These are phyloP conservation scores for Krasilnikovozyma curviuscula DNA, from an alignment of 768 basidiomycete species.

Conservation along the genomic window DNA sequence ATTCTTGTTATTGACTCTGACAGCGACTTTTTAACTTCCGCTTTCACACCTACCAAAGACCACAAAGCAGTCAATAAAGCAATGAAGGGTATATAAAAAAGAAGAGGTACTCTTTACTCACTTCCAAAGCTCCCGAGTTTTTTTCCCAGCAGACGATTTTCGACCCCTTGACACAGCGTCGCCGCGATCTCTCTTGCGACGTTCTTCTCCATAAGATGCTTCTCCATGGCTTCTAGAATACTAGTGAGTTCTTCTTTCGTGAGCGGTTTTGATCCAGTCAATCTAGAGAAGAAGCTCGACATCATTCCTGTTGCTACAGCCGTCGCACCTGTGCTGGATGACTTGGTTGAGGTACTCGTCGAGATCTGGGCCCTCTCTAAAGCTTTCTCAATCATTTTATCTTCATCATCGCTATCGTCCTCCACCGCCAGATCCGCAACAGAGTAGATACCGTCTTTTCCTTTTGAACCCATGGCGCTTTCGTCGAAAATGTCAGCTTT, in stretches of 20 bases:
- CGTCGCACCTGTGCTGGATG: not conserved
- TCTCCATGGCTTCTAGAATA: slow-evolving; percentile 82
- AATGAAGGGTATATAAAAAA: not conserved
- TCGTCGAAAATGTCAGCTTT: slow-evolving; percentile 22
- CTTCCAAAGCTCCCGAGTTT: slow-evolving; percentile 80
- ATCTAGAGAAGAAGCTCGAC: slow-evolving; percentile 44
- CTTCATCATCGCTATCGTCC: slow-evolving; percentile 31
- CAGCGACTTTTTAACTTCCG: slow-evolving; percentile 63
- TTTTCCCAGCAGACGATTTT: slow-evolving; percentile 68
- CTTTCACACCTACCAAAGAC: slow-evolving; percentile 53
- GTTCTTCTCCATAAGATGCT: slow-evolving; percentile 96
- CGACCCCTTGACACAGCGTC: slow-evolving; percentile 87
- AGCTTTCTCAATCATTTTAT: slow-evolving; percentile 17
- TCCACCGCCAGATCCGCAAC: slow-evolving; percentile 55
- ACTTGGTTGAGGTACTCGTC: too few species aligned
- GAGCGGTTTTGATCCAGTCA: slow-evolving; percentile 64
- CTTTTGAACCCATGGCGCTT: slow-evolving; percentile 49
- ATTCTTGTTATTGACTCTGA: slow-evolving; percentile 77
- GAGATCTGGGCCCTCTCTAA: slow-evolving; percentile 16
- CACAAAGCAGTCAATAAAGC: slow-evolving; percentile 8
- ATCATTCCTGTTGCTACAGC: not conserved
- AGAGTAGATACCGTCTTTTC: slow-evolving; percentile 47
- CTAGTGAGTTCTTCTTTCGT: slow-evolving; percentile 68
- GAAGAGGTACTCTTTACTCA: slow-evolving; percentile 26
- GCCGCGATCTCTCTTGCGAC: slow-evolving; percentile 90